A percentile compares a stretch with the other conserved stretches of the same genome.
Evolutionary conservation across 2,329 filamentous ascomycete species (phyloP).

Genomic region (Clonostachys chloroleuca): DNA sequence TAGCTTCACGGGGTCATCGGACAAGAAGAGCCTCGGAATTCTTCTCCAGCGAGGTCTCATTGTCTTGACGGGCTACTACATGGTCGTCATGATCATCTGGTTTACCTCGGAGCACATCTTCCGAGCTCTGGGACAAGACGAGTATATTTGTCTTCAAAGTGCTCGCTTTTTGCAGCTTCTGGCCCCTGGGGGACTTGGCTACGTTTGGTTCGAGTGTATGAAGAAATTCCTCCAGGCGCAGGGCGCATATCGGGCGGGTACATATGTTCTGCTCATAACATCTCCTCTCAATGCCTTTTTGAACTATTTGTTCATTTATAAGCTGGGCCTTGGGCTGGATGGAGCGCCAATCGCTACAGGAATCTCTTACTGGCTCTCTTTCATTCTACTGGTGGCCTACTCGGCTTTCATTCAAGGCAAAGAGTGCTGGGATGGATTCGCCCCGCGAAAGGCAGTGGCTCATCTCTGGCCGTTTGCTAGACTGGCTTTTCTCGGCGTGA

Average conservation of each 20-base stretch:
- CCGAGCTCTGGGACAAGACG: conserved; percentile 69
- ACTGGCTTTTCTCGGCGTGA: conserved; percentile 69
- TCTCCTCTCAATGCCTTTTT: conserved; percentile 77
- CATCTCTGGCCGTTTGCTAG: conserved; percentile 69
- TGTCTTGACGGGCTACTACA: conserved; percentile 68
- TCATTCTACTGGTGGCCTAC: conserved; percentile 71
- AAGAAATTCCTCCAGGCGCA: conserved; percentile 90
- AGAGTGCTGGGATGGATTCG: conserved; percentile 74
- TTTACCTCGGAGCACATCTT: conserved; percentile 71
- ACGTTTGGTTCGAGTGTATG: conserved; percentile 81
- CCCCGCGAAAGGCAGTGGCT: conserved; percentile 56
- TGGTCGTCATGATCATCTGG: conserved; percentile 71
- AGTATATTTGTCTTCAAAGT: conserved; percentile 70
- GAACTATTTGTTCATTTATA: conserved; percentile 78
- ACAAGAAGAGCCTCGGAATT: conserved; percentile 74
- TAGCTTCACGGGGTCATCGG: conserved; percentile 74
- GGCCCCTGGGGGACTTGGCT: conserved; percentile 78
- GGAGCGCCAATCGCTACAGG: conserved; percentile 80
- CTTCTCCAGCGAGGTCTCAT: conserved; percentile 74
- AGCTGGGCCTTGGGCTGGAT: conserved; percentile 64
- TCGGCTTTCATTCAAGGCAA: conserved; percentile 64
- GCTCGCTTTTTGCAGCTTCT: conserved; percentile 68
- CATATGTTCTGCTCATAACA: conserved; percentile 78
- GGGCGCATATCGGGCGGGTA: conserved; percentile 77
- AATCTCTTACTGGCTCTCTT: conserved; percentile 82